A percentile compares a stretch with the other conserved stretches of the same genome.
Conservation (phyloP, 2,329 filamentous ascomycete species). For the Bretziella fagacearum region DNA sequence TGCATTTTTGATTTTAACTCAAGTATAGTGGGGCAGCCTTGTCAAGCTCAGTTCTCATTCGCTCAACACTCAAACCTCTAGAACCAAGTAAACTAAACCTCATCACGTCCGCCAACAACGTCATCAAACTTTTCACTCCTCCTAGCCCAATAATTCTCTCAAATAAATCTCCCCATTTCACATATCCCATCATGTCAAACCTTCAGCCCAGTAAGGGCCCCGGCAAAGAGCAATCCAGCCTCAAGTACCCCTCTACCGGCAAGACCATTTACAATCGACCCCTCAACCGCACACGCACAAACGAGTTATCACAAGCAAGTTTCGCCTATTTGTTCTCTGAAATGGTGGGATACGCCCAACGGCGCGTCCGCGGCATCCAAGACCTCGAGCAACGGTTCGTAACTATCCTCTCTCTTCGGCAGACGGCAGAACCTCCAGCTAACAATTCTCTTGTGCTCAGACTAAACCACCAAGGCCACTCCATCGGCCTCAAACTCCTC, state of each 20-base stretch:
- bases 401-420: no score
- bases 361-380: slow-evolving; percentile 76
- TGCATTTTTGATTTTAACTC: no score
- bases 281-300: slow-evolving; percentile 72
- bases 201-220: slow-evolving; percentile 30
- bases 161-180: neutral
- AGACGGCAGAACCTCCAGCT: no score
- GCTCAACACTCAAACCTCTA: neutral
- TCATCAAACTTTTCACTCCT: neutral
- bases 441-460: no score
- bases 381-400: slow-evolving; percentile 76
- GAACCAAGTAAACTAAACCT: neutral
- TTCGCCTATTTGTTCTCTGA: slow-evolving; percentile 94
- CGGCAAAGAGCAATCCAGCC: slow-evolving; percentile 38
- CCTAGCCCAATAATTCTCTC: neutral
- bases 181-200: slow-evolving; percentile 30
- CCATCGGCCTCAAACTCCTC: slow-evolving; percentile 82
- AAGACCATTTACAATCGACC: slow-evolving; percentile 98
- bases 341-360: slow-evolving; percentile 91
- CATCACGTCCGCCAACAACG: neutral
- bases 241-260: slow-evolving; percentile 79
- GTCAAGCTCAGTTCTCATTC: neutral
- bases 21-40: slow-evolving; percentile 14
- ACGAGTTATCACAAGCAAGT: slow-evolving; percentile 79
- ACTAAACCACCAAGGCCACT: slow-evolving; percentile 80